Conservation (phyloP, 352 stramenopile genomes). For the Pythium graminicola region DNA sequence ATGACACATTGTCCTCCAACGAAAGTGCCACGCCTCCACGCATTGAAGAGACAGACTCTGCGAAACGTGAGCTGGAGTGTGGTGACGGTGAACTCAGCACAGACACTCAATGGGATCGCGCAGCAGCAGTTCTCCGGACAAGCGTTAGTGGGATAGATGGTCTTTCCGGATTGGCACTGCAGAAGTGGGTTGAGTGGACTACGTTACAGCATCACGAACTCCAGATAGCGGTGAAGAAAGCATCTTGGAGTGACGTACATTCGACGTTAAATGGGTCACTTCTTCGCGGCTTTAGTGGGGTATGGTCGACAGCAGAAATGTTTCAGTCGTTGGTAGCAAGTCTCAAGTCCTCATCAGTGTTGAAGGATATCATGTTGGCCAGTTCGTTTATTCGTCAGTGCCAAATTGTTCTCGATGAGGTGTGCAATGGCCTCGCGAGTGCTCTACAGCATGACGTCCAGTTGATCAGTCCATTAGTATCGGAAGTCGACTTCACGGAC, state of each 20-base stretch:
- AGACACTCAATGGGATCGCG: background rate
- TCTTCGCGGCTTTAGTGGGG: background rate
- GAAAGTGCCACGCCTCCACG: too few species aligned
- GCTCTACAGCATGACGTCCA: constrained; percentile 8
- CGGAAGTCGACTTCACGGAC: constrained; percentile 17
- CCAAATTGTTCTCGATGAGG: constrained; percentile 3
- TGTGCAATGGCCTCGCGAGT: constrained; percentile 4
- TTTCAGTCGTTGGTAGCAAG: background rate
- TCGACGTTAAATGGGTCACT: constrained; percentile 4
- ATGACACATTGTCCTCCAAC: too few species aligned
- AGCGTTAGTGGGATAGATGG: background rate
- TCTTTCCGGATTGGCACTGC: background rate
- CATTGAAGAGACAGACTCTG: background rate
- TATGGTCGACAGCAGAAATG: background rate
- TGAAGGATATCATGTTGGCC: background rate
- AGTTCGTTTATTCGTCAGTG: constrained; percentile 10
- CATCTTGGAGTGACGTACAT: background rate
- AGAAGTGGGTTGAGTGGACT: background rate
- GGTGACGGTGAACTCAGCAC: background rate
- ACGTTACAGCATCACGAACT: background rate
- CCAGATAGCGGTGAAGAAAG: background rate
- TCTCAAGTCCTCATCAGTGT: background rate
- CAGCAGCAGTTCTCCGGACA: background rate
- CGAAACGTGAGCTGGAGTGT: background rate
- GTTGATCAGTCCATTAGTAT: constrained; percentile 14